Conservation (phyloP, 169 alveolate species). For the Plasmodium falciparum region DNA sequence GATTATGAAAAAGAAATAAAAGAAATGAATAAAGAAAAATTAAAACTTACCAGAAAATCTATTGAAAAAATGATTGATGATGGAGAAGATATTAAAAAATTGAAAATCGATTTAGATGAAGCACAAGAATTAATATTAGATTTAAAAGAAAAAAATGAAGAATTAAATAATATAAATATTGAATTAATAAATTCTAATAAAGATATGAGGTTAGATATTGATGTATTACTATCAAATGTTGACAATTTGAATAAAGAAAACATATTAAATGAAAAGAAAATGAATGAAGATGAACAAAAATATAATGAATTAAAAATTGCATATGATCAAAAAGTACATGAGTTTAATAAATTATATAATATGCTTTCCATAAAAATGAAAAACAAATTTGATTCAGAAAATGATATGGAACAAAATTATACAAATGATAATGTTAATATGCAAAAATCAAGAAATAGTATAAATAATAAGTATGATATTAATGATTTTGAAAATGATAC, state of each 20-base stretch:
- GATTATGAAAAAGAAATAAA: conserved; percentile 61
- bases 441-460: neutral
- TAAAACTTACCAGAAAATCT: conserved; percentile 43
- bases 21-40: conserved; percentile 37
- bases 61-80: conserved; percentile 57
- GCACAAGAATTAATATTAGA: conserved; percentile 36
- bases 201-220: conserved; percentile 64
- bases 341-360: conserved; percentile 12
- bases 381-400: conserved; percentile 27
- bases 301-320: conserved; percentile 40
- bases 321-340: conserved; percentile 40
- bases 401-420: neutral
- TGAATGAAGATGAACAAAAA: conserved; percentile 13
- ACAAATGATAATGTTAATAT: conserved; percentile 1
- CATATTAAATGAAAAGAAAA: neutral
- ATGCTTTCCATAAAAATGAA: conserved; percentile 25
- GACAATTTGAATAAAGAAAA: conserved; percentile 56
- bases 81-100: conserved; percentile 59
- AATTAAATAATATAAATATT: conserved; percentile 20
- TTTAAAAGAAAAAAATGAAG: conserved; percentile 40
- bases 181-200: conserved; percentile 43
- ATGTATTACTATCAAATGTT: conserved; percentile 33
- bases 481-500: neutral
- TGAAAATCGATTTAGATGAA: conserved; percentile 35
- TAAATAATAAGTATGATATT: neutral